Evolutionary conservation across 2,329 filamentous ascomycete genomes (phyloP).

Genomic region (Ceratocystis harringtonii): DNA sequence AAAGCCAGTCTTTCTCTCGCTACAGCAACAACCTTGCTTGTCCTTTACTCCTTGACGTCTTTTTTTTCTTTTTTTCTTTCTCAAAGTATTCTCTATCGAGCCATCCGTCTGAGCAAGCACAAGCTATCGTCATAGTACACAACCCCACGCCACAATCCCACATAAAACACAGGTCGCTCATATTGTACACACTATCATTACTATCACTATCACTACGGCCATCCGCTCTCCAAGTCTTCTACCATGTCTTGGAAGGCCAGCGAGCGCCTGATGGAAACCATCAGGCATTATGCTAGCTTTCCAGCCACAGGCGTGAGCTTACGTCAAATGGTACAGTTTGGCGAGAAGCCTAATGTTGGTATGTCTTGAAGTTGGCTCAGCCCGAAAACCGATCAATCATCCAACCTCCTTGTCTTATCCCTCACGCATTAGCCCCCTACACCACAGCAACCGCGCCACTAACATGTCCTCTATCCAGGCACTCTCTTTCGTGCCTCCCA

Average conservation of each 20-base stretch:
- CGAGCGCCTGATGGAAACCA: slow-evolving; percentile 86
- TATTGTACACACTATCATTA: not conserved
- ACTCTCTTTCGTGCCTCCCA: slow-evolving; percentile 95
- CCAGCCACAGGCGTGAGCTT: slow-evolving; percentile 91
- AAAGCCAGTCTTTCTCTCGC: not conserved
- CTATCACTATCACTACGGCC: not conserved
- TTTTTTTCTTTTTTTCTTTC: not conserved
- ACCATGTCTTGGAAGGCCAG: slow-evolving; percentile 89
- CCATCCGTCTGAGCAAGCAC: not conserved
- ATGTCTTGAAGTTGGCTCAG: slow-evolving; percentile 24
- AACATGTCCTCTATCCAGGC: slow-evolving; percentile 35
- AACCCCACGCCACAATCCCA: not conserved
- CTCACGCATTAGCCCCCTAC: no score
- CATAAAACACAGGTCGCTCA: not conserved
- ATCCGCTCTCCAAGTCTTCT: slow-evolving; percentile 19
- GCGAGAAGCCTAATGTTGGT: slow-evolving; percentile 84
- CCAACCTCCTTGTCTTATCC: not conserved
- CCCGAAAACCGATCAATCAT: not conserved
- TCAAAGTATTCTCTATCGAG: not conserved
- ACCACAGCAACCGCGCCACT: not conserved
- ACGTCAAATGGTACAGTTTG: slow-evolving; percentile 98
- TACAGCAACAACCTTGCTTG: not conserved
- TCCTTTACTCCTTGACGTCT: not conserved
- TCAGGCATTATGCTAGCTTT: slow-evolving; percentile 93
- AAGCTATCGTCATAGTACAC: not conserved